Evolutionary conservation across 2,329 filamentous ascomycete species (phyloP), one percentile per base, ranked within the genome.

Genomic region (Trichoderma brevicompactum): DNA sequence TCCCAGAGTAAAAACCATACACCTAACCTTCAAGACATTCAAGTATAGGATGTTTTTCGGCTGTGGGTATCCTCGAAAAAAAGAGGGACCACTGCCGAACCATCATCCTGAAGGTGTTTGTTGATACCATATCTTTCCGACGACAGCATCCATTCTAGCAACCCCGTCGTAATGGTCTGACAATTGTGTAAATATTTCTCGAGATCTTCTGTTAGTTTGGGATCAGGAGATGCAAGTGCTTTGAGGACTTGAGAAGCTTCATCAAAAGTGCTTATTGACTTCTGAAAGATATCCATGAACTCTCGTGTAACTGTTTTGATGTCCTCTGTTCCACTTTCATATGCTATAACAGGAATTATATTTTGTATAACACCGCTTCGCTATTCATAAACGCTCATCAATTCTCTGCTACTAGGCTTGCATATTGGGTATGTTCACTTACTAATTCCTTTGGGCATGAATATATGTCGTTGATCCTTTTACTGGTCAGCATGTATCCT

Each of bases 391-490:
- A 48, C 23, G 2, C 2, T 7, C n/a, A 36, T 60, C 40, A 49
- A 32, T 8, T 48, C 15, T 52, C 15, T 9, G 43, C 9, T 13
- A 9, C 17, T 32, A 32, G 7, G 7, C 19, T 13, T 2, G 15
- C 7, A 41, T 12, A 38, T 19, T 13, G 3, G 12, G 32, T 41
- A 7, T 7, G 23, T 15, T 13, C 19, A 52, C 46, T 53, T 15
- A 62, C 59, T 5, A 62, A 6, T 62, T 62, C 59, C 49, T 62
- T 62, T n/a, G 28, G 36, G 7, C 46, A 53, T 1, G 59, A 62
- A 38, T 62, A 62, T n/a, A 62, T 53, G 34, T 62, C 59, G 6
- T 62, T 62, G 48, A 62, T 62, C 46, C 59, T 62, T 41, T 50
- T 17, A 7, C 8, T 8, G 5, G 28, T 62, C 19, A 62, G 48